Evolutionary conservation across 176 grass and related monocot genomes (phyloP), one percentile per base, ranked within the genome.

Genomic region (Carex pumila): DNA sequence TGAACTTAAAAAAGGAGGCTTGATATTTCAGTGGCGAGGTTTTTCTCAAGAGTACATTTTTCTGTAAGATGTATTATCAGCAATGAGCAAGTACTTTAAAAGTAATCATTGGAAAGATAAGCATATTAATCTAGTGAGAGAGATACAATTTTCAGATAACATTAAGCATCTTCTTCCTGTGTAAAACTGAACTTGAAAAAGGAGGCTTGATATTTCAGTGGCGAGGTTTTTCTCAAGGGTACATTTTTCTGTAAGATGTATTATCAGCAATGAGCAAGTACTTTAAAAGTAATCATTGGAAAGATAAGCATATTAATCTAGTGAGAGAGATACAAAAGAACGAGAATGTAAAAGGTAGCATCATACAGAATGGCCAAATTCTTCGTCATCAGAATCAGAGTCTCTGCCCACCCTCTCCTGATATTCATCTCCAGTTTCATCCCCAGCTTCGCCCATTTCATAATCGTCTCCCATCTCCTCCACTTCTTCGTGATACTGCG

Each of bases 381-480:
- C 87, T 58, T 94, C 92, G 22, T 94, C 87, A 11, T 97, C 94
- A 7, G 92, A 94, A 84, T 97, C 94, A 2, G 90, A 89, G 53
- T 97, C 90, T 30, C 87, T 89, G 50, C 88, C 52, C 30, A 43
- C 94, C 37, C 71, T 83, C 55, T 87, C 94, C 3, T 92, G 86
- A 71, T 92, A 67, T 72, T 88, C 94, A 5, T 94, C 89, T 39
- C 85, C 72, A 87, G 89, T 92, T 84, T 94, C 92, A 83, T 91
- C 90, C 13, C 78, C 87, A 9, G 89, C 61, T 56, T 94, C 89
- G 3, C 84, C 90, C 86, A 97, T 90, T 30, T 97, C 94, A 65
- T 94, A 94, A 87, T 94, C 94, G 58, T 97, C 90, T 36, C 82
- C 92, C 91, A 93, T 92, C 53, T 94, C 94, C 71, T 94, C 92